Conservation (phyloP, 2,329 filamentous ascomycete genomes). For the Stachybotrys echinatus region DNA sequence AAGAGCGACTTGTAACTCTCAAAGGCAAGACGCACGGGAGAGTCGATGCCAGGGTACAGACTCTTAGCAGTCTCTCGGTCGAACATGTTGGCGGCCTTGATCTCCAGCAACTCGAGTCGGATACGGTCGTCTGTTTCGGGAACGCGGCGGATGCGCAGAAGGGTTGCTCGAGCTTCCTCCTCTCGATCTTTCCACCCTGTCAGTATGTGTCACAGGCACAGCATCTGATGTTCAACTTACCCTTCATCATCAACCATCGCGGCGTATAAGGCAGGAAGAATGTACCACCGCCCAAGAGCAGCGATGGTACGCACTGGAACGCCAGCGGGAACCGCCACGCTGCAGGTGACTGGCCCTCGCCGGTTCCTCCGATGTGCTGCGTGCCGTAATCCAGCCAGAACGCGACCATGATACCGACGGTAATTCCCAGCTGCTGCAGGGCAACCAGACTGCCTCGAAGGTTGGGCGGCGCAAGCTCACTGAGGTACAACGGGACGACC, state of each 20-base stretch:
- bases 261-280: slow-evolving; percentile 77
- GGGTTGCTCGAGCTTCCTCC: slow-evolving; percentile 48
- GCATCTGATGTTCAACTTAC: too few species aligned
- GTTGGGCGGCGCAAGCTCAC: slow-evolving; percentile 55
- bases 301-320: slow-evolving; percentile 36
- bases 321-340: slow-evolving; percentile 39
- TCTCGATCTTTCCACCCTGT: too few species aligned
- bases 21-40: slow-evolving; percentile 61
- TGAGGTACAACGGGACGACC: slow-evolving; percentile 38
- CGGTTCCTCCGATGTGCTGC: slow-evolving; percentile 42
- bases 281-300: slow-evolving; percentile 62
- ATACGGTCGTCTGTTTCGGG: slow-evolving; percentile 60
- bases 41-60: too few species aligned
- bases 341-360: slow-evolving; percentile 34
- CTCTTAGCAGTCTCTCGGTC: too few species aligned
- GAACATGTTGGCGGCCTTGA: slow-evolving; percentile 72
- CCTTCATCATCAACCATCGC: slow-evolving; percentile 68
- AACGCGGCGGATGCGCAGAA: slow-evolving; percentile 60
- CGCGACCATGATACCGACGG: slow-evolving; percentile 48
- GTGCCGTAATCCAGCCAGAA: slow-evolving; percentile 42
- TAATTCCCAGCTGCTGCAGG: slow-evolving; percentile 60
- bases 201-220: too few species aligned
- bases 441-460: slow-evolving; percentile 62
- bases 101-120: slow-evolving; percentile 74
- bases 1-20: slow-evolving; percentile 50